Base-by-base conservation (phyloP, 441 rosid genomes). In the Bocquillonia castaneifolia region DNA sequence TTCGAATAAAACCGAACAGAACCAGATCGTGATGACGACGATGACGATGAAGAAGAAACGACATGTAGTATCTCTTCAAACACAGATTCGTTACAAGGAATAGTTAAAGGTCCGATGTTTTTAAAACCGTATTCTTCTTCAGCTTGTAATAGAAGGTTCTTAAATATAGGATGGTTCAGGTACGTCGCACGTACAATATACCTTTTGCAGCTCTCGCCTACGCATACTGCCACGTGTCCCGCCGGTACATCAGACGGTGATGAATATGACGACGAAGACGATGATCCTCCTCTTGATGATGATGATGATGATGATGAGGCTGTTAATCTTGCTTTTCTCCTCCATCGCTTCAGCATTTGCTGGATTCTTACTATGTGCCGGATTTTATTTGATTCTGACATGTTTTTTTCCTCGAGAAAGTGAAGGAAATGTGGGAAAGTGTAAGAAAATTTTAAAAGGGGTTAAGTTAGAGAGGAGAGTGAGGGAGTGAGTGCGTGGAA, bases 81-180 rank as follows among this genome's bases (percentile, higher is more conserved):
- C 12, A 81, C 73, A 22, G 84, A 74, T 85, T 91, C 99, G 45
- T 91, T 96, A 34, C 97, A 89, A 4, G 99, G 99, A 72, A 93
- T 76, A 13, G 86, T 77, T 36, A 93, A 64, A 42, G 97, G 97
- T 0, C 99, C 99, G 3, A 34, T 70, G 82, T 87, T 81, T 5
- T 53, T 59, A 81, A 89, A 93, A 1, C 99, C 99, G 83, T 78
- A 89, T 85, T 85, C 97, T 74, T 93, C 99, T 71, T 88, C 97
- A 3, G 93, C 93, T 59, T 83, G 80, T 2, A 75, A 78, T 45
- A 93, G 80, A 44, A 93, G 89, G 3, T 62, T 74, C 74, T 77
- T 75, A 77, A 93, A 77, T 34, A 85, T 61, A 0, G 99, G 99
- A 71, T 91, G 96, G 82, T 93, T 93, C 63, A 93, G 87, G 82